Evolutionary conservation across 805 yeast genomes (phyloP).

Genomic region (Saccharomycopsis vini): DNA sequence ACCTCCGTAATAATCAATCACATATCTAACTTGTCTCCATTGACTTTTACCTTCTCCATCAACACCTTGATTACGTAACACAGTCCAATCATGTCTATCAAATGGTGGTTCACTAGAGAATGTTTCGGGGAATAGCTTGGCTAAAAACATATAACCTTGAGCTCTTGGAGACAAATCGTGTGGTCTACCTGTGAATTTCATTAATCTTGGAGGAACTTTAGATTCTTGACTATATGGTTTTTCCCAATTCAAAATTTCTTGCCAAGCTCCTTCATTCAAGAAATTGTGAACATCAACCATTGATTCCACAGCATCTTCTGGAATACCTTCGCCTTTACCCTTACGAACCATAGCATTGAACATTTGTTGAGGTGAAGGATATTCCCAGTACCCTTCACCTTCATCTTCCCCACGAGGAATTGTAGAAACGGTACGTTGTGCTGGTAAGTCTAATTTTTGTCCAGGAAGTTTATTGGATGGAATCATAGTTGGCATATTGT

Average conservation of each 20-base stretch:
- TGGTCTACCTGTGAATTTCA: slow-evolving; percentile 88
- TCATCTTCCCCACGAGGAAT: slow-evolving; percentile 74
- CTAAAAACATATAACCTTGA: slow-evolving; percentile 50
- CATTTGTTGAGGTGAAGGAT: slow-evolving; percentile 99
- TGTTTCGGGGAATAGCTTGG: slow-evolving; percentile 60
- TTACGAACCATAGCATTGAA: slow-evolving; percentile 93
- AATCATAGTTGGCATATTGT: slow-evolving; percentile 79
- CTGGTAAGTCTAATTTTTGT: slow-evolving; percentile 69
- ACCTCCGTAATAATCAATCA: slow-evolving; percentile 93
- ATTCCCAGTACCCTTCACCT: slow-evolving; percentile 85
- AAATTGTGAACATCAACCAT: slow-evolving; percentile 98
- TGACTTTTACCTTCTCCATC: slow-evolving; percentile 27
- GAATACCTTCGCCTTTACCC: slow-evolving; percentile 80
- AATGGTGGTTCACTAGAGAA: slow-evolving; percentile 82
- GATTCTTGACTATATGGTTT: slow-evolving; percentile 47
- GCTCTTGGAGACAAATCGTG: slow-evolving; percentile 84
- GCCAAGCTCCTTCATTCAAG: slow-evolving; percentile 96
- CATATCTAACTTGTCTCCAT: slow-evolving; percentile 77
- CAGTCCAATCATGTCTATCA: slow-evolving; percentile 99
- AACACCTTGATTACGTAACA: slow-evolving; percentile 51
- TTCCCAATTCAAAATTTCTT: slow-evolving; percentile 90
- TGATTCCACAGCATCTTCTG: slow-evolving; percentile 90
- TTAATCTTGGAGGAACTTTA: slow-evolving; percentile 60
- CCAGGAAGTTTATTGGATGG: slow-evolving; percentile 65
- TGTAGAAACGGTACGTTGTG: slow-evolving; percentile 71